Evolutionary conservation across 1,139 yeast genomes (phyloP), one percentile per base, ranked within the genome.

Genomic region (Ogataea hybrid): DNA sequence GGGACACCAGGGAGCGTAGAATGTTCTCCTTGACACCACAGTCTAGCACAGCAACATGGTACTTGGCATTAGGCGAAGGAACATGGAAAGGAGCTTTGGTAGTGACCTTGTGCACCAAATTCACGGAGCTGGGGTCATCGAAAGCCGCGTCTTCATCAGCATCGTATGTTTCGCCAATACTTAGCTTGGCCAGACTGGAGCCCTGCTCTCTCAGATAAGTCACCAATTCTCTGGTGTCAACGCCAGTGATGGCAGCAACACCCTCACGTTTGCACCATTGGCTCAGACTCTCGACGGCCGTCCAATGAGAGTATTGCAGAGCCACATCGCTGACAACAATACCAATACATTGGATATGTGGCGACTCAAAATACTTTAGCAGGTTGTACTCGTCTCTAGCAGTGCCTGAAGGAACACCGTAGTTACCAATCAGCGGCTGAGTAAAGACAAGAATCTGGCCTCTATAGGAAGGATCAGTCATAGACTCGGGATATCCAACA

Each of bases 21-120:
- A 92, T 92, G 67, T 92, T 92, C 67, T 92, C 97, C 74, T 92
- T 92, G 54, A 94, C 97, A 61, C 98, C 98, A 68, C 98, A 92
- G 66, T 92, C 98, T 51, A 92, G 75, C 32, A 92, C 90, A 9
- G 97, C 97, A 52, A 92, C 81, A 63, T 90, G 96, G 57, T 79
- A 72, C 56, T 77, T 77, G 42, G 76, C 71, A 32, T 79, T 74
- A 30, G 88, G 81, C 46, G 87, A 79, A 25, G 82, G 70, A 37
- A 92, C 76, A 59, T 88, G 95, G 80, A 86, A 92, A 35, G 97
- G 97, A 39, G 90, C 85, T 69, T 89, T 90, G 46, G 98, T 92
- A 41, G 96, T 83, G 11, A 92, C 98, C 66, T 87, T 85, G 62
- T 86, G 90, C 33, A 92, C 98, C 64, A 92, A 76, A 62, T 92